phyloP scores from a whole-genome alignment of 495 filamentous ascomycete species.

The Paragyromitra xinjiangensis region DNA sequence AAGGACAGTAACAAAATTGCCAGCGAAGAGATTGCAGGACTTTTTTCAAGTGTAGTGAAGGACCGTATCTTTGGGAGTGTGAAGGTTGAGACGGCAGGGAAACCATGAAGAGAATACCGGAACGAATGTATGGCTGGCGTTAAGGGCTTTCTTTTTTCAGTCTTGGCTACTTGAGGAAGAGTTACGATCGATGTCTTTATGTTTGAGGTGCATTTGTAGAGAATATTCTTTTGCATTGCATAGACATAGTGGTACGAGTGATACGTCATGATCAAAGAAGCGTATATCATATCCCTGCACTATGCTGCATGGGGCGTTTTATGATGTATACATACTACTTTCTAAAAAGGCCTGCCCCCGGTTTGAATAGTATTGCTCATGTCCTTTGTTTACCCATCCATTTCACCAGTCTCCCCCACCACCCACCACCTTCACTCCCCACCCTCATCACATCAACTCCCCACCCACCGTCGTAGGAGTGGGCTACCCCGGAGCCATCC shows the following conservation, averaged over 20 bases:
- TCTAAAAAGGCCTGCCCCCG: neutral
- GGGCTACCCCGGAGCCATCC: too few relatives aligned
- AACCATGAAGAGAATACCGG: neutral
- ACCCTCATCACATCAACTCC: too few relatives aligned
- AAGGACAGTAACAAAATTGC: conserved; percentile 81
- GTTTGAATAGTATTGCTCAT: neutral
- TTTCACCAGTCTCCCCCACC: too few relatives aligned
- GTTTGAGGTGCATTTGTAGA: neutral
- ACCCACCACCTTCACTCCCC: too few relatives aligned
- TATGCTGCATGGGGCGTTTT: neutral
- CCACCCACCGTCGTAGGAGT: too few relatives aligned
- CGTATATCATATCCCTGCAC: neutral
- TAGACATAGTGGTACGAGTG: conserved; percentile 5
- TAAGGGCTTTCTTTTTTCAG: conserved; percentile 34
- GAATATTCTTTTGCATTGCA: neutral
- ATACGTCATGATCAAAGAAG: conserved; percentile 1
- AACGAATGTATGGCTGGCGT: conserved; percentile 26
- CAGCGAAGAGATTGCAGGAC: conserved; percentile 83
- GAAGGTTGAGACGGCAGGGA: conserved; percentile 57
- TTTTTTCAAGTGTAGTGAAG: conserved; percentile 85
- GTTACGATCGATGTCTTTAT: neutral
- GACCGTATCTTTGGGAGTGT: conserved; percentile 81
- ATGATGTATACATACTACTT: neutral
- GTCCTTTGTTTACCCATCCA: too few relatives aligned
- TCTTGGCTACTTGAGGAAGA: conserved; percentile 1